phyloP scores from a whole-genome alignment of 1,139 yeast genomes.

The Saccharomyces hybrid region DNA sequence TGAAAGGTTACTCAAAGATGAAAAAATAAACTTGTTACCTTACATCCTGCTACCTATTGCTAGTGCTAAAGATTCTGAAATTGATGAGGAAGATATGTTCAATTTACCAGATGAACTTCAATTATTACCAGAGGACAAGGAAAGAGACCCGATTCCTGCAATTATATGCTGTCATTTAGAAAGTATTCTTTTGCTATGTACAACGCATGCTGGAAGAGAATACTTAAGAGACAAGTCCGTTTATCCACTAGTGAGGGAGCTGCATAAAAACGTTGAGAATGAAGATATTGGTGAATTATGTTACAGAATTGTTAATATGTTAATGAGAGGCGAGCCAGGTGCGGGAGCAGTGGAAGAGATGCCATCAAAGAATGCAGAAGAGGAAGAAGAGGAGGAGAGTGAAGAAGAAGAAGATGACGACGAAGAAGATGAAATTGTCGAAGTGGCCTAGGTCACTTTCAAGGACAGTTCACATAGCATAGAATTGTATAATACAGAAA shows the following conservation, averaged over 20 bases:
- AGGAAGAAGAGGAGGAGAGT: slow-evolving; percentile 30
- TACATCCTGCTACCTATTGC: slow-evolving; percentile 77
- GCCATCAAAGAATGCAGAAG: slow-evolving; percentile 36
- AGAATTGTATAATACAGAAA: slow-evolving; percentile 3
- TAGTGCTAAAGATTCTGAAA: slow-evolving; percentile 58
- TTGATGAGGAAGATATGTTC: slow-evolving; percentile 79
- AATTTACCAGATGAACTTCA: slow-evolving; percentile 86
- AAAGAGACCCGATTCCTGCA: slow-evolving; percentile 62
- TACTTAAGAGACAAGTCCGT: slow-evolving; percentile 68
- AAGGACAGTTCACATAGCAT: background rate
- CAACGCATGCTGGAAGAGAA: slow-evolving; percentile 67
- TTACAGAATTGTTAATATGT: slow-evolving; percentile 72
- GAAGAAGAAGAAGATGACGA: slow-evolving; percentile 19
- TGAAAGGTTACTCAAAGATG: slow-evolving; percentile 48
- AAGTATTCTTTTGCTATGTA: slow-evolving; percentile 65
- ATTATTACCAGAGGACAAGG: slow-evolving; percentile 65
- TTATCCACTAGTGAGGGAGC: slow-evolving; percentile 75
- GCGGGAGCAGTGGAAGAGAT: slow-evolving; percentile 48
- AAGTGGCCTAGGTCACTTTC: slow-evolving; percentile 23
- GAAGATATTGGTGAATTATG: slow-evolving; percentile 62
- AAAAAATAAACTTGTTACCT: slow-evolving; percentile 66
- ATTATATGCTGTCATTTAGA: slow-evolving; percentile 69
- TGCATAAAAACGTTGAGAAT: slow-evolving; percentile 61
- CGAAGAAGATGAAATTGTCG: slow-evolving; percentile 28
- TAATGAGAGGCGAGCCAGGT: slow-evolving; percentile 81